These are phyloP conservation scores for Solanum megistacrolobum DNA, from an alignment of 257 asterid species.

Conservation along the genomic window DNA sequence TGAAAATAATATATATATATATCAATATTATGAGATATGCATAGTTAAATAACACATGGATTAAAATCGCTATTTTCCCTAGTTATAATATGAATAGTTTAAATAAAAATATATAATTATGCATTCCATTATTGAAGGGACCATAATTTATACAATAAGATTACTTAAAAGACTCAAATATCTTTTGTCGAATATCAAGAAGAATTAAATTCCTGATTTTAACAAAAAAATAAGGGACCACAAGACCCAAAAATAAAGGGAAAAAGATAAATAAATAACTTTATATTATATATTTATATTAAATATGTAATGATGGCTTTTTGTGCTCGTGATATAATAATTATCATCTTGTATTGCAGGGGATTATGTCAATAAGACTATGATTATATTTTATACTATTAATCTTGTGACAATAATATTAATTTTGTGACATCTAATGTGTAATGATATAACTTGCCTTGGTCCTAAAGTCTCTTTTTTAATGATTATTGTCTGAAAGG, in stretches of 20 bases:
- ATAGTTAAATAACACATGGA: too few relatives aligned
- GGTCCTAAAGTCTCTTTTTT: not conserved
- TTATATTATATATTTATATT: not conserved
- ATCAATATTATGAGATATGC: too few relatives aligned
- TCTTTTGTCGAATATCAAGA: not conserved
- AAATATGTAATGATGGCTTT: not conserved
- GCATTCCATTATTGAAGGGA: not conserved
- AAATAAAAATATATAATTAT: too few relatives aligned
- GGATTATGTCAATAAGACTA: not conserved
- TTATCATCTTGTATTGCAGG: not conserved
- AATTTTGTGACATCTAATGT: not conserved
- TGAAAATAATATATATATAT: not conserved
- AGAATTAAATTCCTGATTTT: not conserved
- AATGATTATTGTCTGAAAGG: not conserved
- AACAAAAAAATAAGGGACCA: not conserved
- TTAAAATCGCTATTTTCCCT: too few relatives aligned
- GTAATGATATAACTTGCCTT: not conserved
- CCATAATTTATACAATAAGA: not conserved
- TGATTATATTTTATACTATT: not conserved
- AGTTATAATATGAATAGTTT: too few relatives aligned
- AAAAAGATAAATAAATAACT: not conserved
- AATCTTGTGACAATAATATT: not conserved
- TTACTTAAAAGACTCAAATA: not conserved
- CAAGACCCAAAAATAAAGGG: not conserved
- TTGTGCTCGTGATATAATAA: not conserved